These are phyloP conservation scores for Rhypophila decipiens DNA, from an alignment of 495 filamentous ascomycete species.

Conservation along the genomic window DNA sequence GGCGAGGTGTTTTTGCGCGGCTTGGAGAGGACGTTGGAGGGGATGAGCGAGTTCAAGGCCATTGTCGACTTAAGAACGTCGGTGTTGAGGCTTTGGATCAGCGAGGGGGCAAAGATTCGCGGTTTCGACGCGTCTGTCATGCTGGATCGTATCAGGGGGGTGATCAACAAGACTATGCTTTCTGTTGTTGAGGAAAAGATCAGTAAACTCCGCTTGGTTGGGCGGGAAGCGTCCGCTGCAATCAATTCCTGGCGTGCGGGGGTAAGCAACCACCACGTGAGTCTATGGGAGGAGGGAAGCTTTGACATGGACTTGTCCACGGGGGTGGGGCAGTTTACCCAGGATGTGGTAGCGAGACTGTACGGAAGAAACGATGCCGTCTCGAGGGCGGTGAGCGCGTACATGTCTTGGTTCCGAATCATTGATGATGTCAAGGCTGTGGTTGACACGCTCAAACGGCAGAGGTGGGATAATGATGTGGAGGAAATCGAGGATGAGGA, in stretches of 20 bases:
- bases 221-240: slow-evolving; percentile 46
- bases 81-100: slow-evolving; percentile 69
- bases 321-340: slow-evolving; percentile 37
- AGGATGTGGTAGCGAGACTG: slow-evolving; percentile 38
- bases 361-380: slow-evolving; percentile 64
- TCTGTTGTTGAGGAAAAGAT: slow-evolving; percentile 54
- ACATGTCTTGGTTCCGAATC: slow-evolving; percentile 60
- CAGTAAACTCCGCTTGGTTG: slow-evolving; percentile 51
- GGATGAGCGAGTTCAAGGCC: slow-evolving; percentile 54
- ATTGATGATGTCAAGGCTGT: slow-evolving; percentile 54
- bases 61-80: slow-evolving; percentile 63
- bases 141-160: slow-evolving; percentile 59
- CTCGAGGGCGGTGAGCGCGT: slow-evolving; percentile 50
- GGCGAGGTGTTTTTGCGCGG: slow-evolving; percentile 56
- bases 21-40: slow-evolving; percentile 48
- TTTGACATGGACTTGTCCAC: slow-evolving; percentile 37
- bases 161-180: slow-evolving; percentile 59
- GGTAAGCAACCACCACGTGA: slow-evolving; percentile 38
- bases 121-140: slow-evolving; percentile 56
- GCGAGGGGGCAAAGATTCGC: slow-evolving; percentile 41
- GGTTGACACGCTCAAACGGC: slow-evolving; percentile 59
- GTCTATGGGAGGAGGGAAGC: slow-evolving; percentile 57
- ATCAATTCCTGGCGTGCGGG: slow-evolving; percentile 48
- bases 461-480: slow-evolving; percentile 70
- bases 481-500: slow-evolving; percentile 72